These are phyloP conservation scores for Exophiala lecanii-corni DNA, from an alignment of 2,329 filamentous ascomycete species.

Conservation along the genomic window DNA sequence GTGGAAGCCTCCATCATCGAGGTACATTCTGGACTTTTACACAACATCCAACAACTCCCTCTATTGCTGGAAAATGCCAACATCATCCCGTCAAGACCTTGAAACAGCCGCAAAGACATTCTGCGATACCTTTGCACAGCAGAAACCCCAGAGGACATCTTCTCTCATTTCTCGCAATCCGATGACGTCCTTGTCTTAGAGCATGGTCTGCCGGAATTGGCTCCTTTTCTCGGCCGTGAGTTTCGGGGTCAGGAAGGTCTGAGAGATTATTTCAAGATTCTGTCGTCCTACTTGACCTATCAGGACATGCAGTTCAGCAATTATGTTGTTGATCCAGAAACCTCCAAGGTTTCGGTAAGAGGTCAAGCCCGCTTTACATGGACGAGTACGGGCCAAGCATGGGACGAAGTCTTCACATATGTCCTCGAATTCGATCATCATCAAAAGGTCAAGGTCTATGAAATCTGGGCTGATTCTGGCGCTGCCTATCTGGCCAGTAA, in stretches of 20 bases:
- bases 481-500: conserved; percentile 39
- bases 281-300: conserved; percentile 32
- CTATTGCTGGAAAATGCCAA: conserved; percentile 20
- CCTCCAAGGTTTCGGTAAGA: conserved; percentile 32
- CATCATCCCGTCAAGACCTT: conserved; percentile 21
- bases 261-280: conserved; percentile 34
- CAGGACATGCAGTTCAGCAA: conserved; percentile 35
- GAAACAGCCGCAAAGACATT: conserved; percentile 29
- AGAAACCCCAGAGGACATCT: conserved; percentile 27
- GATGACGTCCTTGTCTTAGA: conserved; percentile 32
- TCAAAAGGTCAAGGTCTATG: conserved; percentile 36
- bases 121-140: conserved; percentile 31
- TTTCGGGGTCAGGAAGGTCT: conserved; percentile 36
- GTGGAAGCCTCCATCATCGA: too few relatives aligned
- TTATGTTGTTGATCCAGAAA: conserved; percentile 36
- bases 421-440: conserved; percentile 34
- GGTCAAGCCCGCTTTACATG: conserved; percentile 34
- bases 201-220: conserved; percentile 37
- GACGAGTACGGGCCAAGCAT: conserved; percentile 33
- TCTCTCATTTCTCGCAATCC: conserved; percentile 34
- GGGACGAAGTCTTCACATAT: conserved; percentile 41
- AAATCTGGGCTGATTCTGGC: conserved; percentile 43
- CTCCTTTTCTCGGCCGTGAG: conserved; percentile 40
- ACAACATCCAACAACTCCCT: too few relatives aligned
- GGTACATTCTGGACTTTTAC: too few relatives aligned